A percentile compares a stretch with the other conserved stretches of the same genome.
Conservation (phyloP, 1,284 basidiomycete species). For the Coriolopsis trogii region DNA sequence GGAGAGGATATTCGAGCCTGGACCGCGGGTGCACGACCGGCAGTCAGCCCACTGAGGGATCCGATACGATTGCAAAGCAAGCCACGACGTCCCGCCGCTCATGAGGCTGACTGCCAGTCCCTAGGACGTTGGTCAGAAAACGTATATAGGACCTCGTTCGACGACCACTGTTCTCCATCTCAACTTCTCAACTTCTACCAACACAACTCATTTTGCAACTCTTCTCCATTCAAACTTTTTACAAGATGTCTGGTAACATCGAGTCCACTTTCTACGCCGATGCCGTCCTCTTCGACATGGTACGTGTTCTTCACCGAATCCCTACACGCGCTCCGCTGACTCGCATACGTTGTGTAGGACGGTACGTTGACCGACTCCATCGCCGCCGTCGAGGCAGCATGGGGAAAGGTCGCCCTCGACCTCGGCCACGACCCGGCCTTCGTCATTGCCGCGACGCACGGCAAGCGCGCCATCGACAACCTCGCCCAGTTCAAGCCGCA, state of each 20-base stretch:
- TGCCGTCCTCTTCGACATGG: slow-evolving; percentile 77
- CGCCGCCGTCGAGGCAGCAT: slow-evolving; percentile 76
- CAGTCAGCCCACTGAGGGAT: too few species aligned
- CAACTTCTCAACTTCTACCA: too few species aligned
- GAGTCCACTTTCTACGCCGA: slow-evolving; percentile 49
- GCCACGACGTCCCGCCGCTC: too few species aligned
- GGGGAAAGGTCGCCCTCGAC: slow-evolving; percentile 74
- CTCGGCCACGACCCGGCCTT: slow-evolving; percentile 65
- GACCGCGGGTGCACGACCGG: too few species aligned
- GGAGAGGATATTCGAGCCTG: too few species aligned
- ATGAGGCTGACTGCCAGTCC: too few species aligned
- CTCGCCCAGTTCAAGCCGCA: slow-evolving; percentile 41
- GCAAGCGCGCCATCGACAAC: slow-evolving; percentile 66
- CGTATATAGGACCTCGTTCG: too few species aligned
- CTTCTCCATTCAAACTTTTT: too few species aligned
- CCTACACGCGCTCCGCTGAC: not conserved
- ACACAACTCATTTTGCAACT: too few species aligned
- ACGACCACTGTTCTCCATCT: too few species aligned
- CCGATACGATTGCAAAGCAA: too few species aligned
- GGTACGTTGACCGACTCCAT: slow-evolving; percentile 78
- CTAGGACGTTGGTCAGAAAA: too few species aligned
- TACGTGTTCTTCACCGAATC: slow-evolving; percentile 33
- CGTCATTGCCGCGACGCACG: slow-evolving; percentile 76
- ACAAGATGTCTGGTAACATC: not conserved
- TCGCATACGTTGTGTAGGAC: slow-evolving; percentile 44